Evolutionary conservation across 1,284 basidiomycete species (phyloP), one percentile per base, ranked within the genome.

Genomic region (Leccinum fallax): DNA sequence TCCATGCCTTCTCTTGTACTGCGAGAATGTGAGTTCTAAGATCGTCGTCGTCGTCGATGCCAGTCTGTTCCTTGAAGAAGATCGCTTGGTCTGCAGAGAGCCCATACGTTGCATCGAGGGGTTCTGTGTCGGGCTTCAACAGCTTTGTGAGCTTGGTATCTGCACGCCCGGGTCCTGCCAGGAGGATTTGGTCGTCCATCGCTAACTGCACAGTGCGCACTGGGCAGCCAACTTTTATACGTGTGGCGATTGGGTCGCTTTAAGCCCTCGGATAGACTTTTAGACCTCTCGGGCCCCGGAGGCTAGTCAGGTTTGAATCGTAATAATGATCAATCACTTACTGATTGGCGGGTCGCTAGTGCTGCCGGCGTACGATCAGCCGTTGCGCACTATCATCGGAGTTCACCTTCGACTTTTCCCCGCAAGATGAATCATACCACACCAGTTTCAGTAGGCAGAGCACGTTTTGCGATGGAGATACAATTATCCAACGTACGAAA

Each of bases 11-110:
- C 21, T 58, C 56, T 59, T 71, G 64, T 5, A 70, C 58, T 16
- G 56, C 36, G 2, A 71, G 19, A 15, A 72, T 70, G 53, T 71
- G 72, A 16, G 15, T 10, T 46, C 28, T 66, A 1, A 72, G 66
- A 2, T 59, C 51, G 2, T 65, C 62, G 0, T 72, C 67, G 16
- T 65, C 30, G 5, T 63, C 3, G 32, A 73, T 74, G 4, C 69
- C 56, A 26, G 58, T 70, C 40, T 65, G 24, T 19, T 32, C 43
- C 30, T 71, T 74, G 59, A 74, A 74, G 55, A 74, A 71, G 11
- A 8, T 6, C 0, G 67, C 53, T 57, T 71, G 65, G 10, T 71
- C 65, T 24, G 63, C 55, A 53, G 70, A 58, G 28, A 69, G 58
- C 5, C 1, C 13, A 26, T 72, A 70, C 55, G 28, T 30, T 13